Evolutionary conservation across 257 asterid species (phyloP), one percentile per base, ranked within the genome.

Genomic region (Apocynum venetum): DNA sequence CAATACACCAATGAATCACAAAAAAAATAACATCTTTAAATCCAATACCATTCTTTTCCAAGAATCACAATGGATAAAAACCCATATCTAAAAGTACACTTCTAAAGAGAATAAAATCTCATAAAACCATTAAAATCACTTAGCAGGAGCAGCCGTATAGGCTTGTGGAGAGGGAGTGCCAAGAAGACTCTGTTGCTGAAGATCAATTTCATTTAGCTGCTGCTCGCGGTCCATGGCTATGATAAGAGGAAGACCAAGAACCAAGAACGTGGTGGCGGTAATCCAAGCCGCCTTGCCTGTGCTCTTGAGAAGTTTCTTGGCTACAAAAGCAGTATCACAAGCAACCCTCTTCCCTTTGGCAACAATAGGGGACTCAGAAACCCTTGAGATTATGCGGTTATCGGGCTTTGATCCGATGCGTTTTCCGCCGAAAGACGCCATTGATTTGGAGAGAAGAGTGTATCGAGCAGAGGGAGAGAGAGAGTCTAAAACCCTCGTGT

Each of bases 261-360:
- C 82, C 85, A 92, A 79, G 82, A 86, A 72, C 68, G 90, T 82
- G 25, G 93, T 87, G 76, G 87, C 89, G 44, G 78, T 84, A 80
- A 87, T 83, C 93, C 95, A 91, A 7, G 95, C 96, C 15, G 92
- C 93, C 84, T 84, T 88, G 51, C 96, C 97, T 6, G 96, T 91
- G 88, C 93, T 88, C 86, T 76, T 87, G 49, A 89, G 70, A 15
- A 92, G 85, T 69, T 85, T 87, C 79, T 83, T 90, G 20, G 89
- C 88, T 44, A 90, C 93, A 81, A 84, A 87, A 35, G 86, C 86
- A 2, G 88, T 82, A 76, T 85, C 92, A 53, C 78, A 60, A 67
- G 91, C 94, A 73, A 85, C 82, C 66, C 71, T 64, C 78, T 83
- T 86, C 3, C 95, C 92, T 79, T 82, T 85, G 43, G 63, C 52